Evolutionary conservation across 768 basidiomycete genomes (phyloP).

Genomic region (Brasilioporus rufonigricans): DNA sequence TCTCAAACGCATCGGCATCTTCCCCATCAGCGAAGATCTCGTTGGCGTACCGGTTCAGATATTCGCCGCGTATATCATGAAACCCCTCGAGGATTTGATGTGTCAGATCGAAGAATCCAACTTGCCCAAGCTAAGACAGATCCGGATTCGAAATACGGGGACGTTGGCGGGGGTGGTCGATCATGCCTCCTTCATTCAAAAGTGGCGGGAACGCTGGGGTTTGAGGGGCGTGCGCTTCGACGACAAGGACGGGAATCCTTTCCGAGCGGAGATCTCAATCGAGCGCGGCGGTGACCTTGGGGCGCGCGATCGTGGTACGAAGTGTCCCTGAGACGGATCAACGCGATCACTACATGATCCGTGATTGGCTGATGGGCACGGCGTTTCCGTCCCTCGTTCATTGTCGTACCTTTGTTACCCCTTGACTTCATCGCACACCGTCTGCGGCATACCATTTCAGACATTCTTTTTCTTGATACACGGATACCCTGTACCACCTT

Average conservation of each 20-base stretch:
- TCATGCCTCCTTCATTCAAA: slow-evolving; percentile 25
- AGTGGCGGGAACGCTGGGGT: slow-evolving; percentile 30
- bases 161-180: slow-evolving; percentile 34
- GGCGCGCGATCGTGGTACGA: not conserved
- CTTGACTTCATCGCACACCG: too few relatives aligned
- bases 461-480: not conserved
- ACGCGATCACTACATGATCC: not conserved
- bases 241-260: slow-evolving; percentile 30
- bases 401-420: too few relatives aligned
- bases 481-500: not conserved
- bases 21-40: slow-evolving; percentile 39
- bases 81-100: slow-evolving; percentile 40
- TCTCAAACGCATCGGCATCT: slow-evolving; percentile 42
- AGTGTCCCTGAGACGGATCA: not conserved
- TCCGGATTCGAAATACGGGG: slow-evolving; percentile 42
- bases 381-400: too few relatives aligned
- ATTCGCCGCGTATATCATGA: slow-evolving; percentile 40
- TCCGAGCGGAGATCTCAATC: slow-evolving; percentile 5
- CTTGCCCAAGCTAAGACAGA: slow-evolving; percentile 34
- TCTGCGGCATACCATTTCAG: not conserved
- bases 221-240: slow-evolving; percentile 30
- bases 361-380: not conserved
- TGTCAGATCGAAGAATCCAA: slow-evolving; percentile 35
- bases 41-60: slow-evolving; percentile 37
- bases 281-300: not conserved